Percentiles rank a stretch among this genome's conserved stretches.
These are phyloP conservation scores for Schwanniomyces yamadae DNA, from an alignment of 805 yeast genomes.

Conservation along the genomic window DNA sequence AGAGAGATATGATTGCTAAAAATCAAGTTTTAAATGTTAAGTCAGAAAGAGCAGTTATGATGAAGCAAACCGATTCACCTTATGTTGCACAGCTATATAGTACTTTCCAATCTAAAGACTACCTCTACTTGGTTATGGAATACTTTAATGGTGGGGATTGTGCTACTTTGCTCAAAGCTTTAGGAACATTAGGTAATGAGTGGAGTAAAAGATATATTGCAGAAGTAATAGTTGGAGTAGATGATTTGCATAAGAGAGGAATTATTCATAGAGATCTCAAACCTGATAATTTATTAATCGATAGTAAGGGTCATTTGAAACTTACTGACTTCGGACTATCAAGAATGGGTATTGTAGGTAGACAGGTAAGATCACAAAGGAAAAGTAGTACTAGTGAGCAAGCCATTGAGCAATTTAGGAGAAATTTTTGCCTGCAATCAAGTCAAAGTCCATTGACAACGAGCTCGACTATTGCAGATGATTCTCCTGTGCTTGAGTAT, in stretches of 20 bases:
- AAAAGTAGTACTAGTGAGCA: conserved; percentile 44
- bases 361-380: conserved; percentile 56
- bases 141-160: conserved; percentile 95
- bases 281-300: conserved; percentile 91
- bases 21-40: conserved; percentile 94
- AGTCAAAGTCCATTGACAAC: conserved; percentile 27
- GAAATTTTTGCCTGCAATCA: conserved; percentile 17
- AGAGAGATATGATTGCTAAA: conserved; percentile 94
- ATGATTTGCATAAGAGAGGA: conserved; percentile 82
- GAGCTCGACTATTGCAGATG: conserved; percentile 14
- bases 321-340: conserved; percentile 94
- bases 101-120: conserved; percentile 86
- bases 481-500: conserved; percentile 25
- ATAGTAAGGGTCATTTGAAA: conserved; percentile 82
- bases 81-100: conserved; percentile 87
- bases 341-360: conserved; percentile 80
- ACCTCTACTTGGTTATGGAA: conserved; percentile 92
- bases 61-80: conserved; percentile 92
- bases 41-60: conserved; percentile 96
- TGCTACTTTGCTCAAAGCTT: conserved; percentile 76
- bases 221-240: conserved; percentile 87
- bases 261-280: conserved; percentile 93
- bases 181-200: conserved; percentile 79
- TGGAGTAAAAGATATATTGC: conserved; percentile 88
- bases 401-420: conserved; percentile 40